Base-by-base conservation (phyloP, 805 yeast species). In the Kurtzmaniella fragi region DNA sequence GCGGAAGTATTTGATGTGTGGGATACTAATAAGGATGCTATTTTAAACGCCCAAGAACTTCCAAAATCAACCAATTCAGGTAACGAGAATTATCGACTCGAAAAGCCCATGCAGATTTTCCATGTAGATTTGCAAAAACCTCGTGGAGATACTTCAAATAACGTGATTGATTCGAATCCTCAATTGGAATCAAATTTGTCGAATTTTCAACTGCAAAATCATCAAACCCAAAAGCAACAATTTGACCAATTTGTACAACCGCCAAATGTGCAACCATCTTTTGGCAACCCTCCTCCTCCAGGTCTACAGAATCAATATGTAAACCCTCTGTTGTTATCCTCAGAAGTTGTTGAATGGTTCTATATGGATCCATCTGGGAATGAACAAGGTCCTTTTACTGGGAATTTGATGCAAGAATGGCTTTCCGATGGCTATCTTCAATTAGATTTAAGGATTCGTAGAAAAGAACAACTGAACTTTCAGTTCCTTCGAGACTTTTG, bases 301-400 rank as follows among this genome's bases (percentile, higher is more conserved):
- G 5, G 8, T 20, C 25, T 20, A 5, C 8, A 3, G 5, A 28
- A 26, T 12, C 35, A 33, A 16, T 36, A 15, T 13, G 38, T 20
- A 8, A 20, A 8, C 25, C 8, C 36, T n/a, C 46, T 33, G 13
- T 41, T 46, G 13, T 31, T 71, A 11, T 50, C 62, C 2, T 71
- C 78, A 2, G 65, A 57, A 23, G 57, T 66, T 37, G 68, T 80
- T 47, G 62, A 70, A 35, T 87, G 96, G 96, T 62, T 63, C 42
- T 87, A 87, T 56, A 62, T 81, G 39, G 96, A 87, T 56, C 79
- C 86, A 0, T 57, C 70, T 31, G 86, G 84, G 4, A 70, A 61
- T 37, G 80, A 78, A 44, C 95, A 86, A 55, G 96, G 96, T 16
- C 95, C 96, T 3, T 87, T 87, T 59, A 67, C 69, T 34, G 88